phyloP scores from a whole-genome alignment of 2,329 filamentous ascomycete species.

The Hymenotorrendiella dingleyae region DNA sequence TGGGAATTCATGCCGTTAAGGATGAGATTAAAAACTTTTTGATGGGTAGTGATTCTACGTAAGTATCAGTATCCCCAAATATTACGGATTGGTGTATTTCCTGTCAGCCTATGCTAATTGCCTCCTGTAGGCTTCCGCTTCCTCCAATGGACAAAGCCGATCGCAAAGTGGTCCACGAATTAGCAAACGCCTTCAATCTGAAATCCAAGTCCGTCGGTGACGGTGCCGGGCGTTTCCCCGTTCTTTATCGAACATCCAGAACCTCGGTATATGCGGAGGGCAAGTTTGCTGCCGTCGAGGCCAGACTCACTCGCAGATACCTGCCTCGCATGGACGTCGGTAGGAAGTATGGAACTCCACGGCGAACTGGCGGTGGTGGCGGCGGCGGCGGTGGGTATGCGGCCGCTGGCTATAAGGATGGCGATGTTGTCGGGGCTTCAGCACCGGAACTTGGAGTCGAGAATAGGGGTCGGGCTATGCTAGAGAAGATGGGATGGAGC shows the following conservation, averaged over 20 bases:
- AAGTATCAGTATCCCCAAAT: slow-evolving; percentile 28
- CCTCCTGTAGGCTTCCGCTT: slow-evolving; percentile 56
- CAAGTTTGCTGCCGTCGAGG: slow-evolving; percentile 44
- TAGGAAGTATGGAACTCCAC: slow-evolving; percentile 27
- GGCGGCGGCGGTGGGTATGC: slow-evolving; percentile 25
- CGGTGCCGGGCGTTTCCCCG: slow-evolving; percentile 66
- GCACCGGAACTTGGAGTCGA: slow-evolving; percentile 78
- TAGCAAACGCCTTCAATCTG: slow-evolving; percentile 69
- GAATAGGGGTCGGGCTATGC: slow-evolving; percentile 78
- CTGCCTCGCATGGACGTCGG: slow-evolving; percentile 47
- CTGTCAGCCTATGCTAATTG: slow-evolving; percentile 8
- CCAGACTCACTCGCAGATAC: slow-evolving; percentile 46
- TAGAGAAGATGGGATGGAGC: slow-evolving; percentile 98
- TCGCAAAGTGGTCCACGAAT: slow-evolving; percentile 72
- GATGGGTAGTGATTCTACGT: slow-evolving; percentile 56
- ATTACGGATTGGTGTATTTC: too few species aligned
- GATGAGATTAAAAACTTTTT: slow-evolving; percentile 70
- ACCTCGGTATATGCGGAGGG: slow-evolving; percentile 57
- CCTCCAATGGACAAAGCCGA: slow-evolving; percentile 78
- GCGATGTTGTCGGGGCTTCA: slow-evolving; percentile 78
- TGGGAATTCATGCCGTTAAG: slow-evolving; percentile 64
- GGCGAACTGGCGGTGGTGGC: slow-evolving; percentile 32
- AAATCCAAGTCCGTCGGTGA: slow-evolving; percentile 79
- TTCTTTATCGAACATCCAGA: slow-evolving; percentile 66
- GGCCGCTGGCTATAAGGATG: slow-evolving; percentile 64